These are phyloP conservation scores for Phytomonas sp. DNA, from an alignment of 208 protist species.

Conservation along the genomic window DNA sequence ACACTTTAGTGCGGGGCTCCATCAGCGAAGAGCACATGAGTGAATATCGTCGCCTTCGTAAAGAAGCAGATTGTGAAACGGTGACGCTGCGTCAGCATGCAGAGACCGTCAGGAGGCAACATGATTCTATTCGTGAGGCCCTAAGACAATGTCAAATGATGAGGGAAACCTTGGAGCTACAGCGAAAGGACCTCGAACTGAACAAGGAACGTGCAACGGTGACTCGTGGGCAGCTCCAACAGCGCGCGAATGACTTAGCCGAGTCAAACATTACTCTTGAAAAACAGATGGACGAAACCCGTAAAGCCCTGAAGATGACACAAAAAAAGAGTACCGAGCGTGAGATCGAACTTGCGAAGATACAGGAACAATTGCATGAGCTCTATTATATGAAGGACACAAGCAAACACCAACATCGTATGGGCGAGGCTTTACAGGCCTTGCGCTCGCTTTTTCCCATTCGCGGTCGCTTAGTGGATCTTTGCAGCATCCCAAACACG, in stretches of 20 bases:
- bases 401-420: slow-evolving; percentile 56
- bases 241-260: slow-evolving; percentile 43
- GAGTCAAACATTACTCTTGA: slow-evolving; percentile 26
- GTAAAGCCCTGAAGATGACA: slow-evolving; percentile 26
- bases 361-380: slow-evolving; percentile 87
- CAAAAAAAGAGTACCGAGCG: slow-evolving; percentile 60
- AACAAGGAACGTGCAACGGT: slow-evolving; percentile 23
- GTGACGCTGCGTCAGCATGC: slow-evolving; percentile 70
- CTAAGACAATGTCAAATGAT: slow-evolving; percentile 49
- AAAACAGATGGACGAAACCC: slow-evolving; percentile 28
- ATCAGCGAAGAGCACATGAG: slow-evolving; percentile 46
- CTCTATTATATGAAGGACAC: slow-evolving; percentile 78
- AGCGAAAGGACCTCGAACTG: slow-evolving; percentile 36
- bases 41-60: slow-evolving; percentile 74
- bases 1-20: slow-evolving; percentile 17
- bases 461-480: slow-evolving; percentile 86
- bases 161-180: slow-evolving; percentile 40
- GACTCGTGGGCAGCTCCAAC: slow-evolving; percentile 39
- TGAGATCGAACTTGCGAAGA: slow-evolving; percentile 68
- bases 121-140: slow-evolving; percentile 49
- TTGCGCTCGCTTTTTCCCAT: slow-evolving; percentile 90
- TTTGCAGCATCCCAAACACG: slow-evolving; percentile 88
- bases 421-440: slow-evolving; percentile 80
- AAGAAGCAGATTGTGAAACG: slow-evolving; percentile 78
- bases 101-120: slow-evolving; percentile 55